Percentiles rank a stretch among this genome's conserved stretches.
Evolutionary conservation across 331 rosid genomes (phyloP).

Genomic region (Saraca asoca): DNA sequence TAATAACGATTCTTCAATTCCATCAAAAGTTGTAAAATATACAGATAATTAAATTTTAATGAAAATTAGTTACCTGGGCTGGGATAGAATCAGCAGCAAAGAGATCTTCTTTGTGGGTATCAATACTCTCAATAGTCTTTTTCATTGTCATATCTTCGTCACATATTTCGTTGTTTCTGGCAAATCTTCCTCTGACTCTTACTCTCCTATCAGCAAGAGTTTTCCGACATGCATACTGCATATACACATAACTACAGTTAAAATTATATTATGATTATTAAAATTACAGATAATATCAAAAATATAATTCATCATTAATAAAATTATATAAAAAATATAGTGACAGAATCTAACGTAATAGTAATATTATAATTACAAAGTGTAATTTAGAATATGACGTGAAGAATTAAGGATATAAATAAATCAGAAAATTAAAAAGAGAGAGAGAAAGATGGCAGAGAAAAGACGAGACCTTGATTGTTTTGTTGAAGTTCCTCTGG

Average conservation of each 20-base stretch:
- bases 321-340: no score
- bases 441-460: neutral
- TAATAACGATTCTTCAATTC: slow-evolving; percentile 9
- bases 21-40: neutral
- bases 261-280: no score
- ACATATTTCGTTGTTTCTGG: slow-evolving; percentile 64
- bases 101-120: slow-evolving; percentile 37
- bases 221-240: slow-evolving; percentile 94
- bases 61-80: slow-evolving; percentile 36
- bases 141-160: slow-evolving; percentile 48
- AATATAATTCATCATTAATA: no score
- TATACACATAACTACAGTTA: no score
- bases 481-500: slow-evolving; percentile 92
- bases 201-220: slow-evolving; percentile 92
- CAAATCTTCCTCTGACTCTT: slow-evolving; percentile 95
- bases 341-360: no score
- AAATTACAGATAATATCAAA: no score
- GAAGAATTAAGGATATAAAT: no score
- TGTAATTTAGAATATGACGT: no score
- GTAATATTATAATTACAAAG: no score
- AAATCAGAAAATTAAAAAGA: neutral
- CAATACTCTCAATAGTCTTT: slow-evolving; percentile 32
- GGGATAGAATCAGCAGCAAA: slow-evolving; percentile 46
- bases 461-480: slow-evolving; percentile 66
- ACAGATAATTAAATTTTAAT: slow-evolving; percentile 23